A percentile compares a stretch with the other conserved stretches of the same genome.
These are phyloP conservation scores for Abortiporus biennis DNA, from an alignment of 1,284 basidiomycete species.

Conservation along the genomic window DNA sequence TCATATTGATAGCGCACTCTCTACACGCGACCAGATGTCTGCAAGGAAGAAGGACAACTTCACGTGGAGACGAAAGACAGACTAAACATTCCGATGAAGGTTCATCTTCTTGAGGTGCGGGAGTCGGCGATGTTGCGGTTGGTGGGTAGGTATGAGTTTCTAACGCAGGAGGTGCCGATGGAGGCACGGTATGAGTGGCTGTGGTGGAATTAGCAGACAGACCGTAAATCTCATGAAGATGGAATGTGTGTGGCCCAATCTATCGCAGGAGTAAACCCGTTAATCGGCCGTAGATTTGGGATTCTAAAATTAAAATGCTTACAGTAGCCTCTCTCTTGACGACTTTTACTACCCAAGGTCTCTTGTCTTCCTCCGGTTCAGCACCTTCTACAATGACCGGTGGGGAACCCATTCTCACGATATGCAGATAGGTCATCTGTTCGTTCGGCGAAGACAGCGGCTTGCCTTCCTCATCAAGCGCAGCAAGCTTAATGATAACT, in stretches of 20 bases:
- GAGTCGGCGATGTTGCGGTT: conserved; percentile 18
- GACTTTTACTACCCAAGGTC: conserved; percentile 86
- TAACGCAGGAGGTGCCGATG: conserved; percentile 25
- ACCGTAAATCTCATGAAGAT: conserved; percentile 89
- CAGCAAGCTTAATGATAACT: conserved; percentile 70
- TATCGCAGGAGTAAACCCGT: conserved; percentile 20
- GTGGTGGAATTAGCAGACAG: conserved; percentile 57
- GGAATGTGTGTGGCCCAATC: conserved; percentile 88
- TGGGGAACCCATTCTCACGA: conserved; percentile 61
- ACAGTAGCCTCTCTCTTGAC: conserved; percentile 83
- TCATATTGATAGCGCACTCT: conserved; percentile 90
- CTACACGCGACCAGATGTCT: conserved; percentile 88
- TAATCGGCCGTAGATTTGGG: not conserved
- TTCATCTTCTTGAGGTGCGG: conserved; percentile 51
- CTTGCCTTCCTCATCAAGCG: conserved; percentile 66
- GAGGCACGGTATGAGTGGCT: conserved; percentile 25
- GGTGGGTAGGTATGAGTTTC: conserved; percentile 39
- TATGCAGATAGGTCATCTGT: conserved; percentile 80
- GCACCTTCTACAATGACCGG: conserved; percentile 16
- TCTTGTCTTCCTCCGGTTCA: conserved; percentile 30
- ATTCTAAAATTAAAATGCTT: conserved; percentile 17
- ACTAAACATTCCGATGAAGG: conserved; percentile 84
- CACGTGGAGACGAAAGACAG: conserved; percentile 79
- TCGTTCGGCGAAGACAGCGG: conserved; percentile 67
- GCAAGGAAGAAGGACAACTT: conserved; percentile 87